Conservation (phyloP, 2,329 filamentous ascomycete genomes). For the Colletotrichum sublineola region DNA sequence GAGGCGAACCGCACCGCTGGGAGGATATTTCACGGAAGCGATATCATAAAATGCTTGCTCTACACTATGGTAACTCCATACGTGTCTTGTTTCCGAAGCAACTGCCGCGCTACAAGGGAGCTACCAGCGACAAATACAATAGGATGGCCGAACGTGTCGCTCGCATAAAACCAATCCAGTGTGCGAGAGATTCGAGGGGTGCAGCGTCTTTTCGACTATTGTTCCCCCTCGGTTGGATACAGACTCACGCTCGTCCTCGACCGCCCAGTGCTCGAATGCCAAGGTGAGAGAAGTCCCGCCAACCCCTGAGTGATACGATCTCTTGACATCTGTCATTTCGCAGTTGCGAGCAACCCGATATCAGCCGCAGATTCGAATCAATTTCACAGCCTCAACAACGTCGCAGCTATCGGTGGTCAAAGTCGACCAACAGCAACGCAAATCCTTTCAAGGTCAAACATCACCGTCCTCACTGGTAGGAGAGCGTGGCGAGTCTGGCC, state of each 20-base stretch:
- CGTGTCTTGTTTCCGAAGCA: not conserved
- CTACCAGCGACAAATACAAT: not conserved
- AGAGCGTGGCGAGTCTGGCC: constrained; percentile 38
- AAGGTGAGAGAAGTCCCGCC: not conserved
- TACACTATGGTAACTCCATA: not conserved
- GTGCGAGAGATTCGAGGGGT: constrained; percentile 1
- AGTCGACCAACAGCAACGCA: not conserved
- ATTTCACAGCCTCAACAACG: constrained; percentile 12
- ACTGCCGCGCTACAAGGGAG: not conserved
- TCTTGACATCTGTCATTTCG: constrained; percentile 1
- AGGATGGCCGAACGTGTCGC: not conserved
- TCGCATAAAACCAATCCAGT: constrained; percentile 4
- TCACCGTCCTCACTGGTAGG: constrained; percentile 29
- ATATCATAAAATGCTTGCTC: not conserved
- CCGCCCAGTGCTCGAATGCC: too few species aligned
- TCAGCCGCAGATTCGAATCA: constrained; percentile 12
- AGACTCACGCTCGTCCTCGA: not conserved
- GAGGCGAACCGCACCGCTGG: constrained; percentile 28
- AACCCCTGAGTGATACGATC: not conserved
- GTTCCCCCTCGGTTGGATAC: constrained; percentile 13
- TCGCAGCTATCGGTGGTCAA: constrained; percentile 18
- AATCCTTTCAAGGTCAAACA: constrained; percentile 13
- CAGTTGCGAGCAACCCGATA: not conserved
- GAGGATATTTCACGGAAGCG: not conserved
- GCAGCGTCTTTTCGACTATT: not conserved